Conservation (phyloP, 306 rosid genomes). For the Betula pendula region DNA sequence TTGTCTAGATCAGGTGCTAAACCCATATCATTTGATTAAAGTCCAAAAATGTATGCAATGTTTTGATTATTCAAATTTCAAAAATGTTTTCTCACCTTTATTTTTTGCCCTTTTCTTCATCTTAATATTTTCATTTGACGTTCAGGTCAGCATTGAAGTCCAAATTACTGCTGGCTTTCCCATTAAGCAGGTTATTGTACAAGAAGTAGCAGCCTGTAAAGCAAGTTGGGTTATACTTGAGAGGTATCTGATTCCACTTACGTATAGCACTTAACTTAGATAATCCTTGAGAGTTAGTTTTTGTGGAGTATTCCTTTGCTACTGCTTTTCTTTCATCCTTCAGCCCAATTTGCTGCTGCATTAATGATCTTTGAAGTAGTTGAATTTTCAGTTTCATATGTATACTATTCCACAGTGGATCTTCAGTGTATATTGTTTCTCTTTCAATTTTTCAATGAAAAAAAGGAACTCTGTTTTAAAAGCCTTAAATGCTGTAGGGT, state of each 20-base stretch:
- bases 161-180: slow-evolving; percentile 81
- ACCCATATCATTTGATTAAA: no score
- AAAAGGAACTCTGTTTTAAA: not conserved
- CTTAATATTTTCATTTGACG: not conserved
- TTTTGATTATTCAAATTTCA: no score
- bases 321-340: not conserved
- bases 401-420: not conserved
- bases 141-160: slow-evolving; percentile 69
- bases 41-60: no score
- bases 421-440: not conserved
- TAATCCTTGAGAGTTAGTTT: not conserved
- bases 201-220: slow-evolving; percentile 50
- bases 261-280: no score
- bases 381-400: not conserved
- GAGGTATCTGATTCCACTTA: slow-evolving; percentile 41
- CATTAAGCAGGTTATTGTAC: slow-evolving; percentile 60
- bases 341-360: not conserved
- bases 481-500: not conserved
- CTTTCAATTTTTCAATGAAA: no score
- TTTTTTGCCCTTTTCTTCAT: not conserved
- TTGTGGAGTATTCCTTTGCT: not conserved
- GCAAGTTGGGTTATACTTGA: slow-evolving; percentile 79
- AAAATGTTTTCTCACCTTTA: not conserved
- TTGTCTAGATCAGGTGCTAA: no score
- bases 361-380: not conserved